phyloP scores from a whole-genome alignment of 1,284 basidiomycete species.

The Tranzscheliella williamsii region DNA sequence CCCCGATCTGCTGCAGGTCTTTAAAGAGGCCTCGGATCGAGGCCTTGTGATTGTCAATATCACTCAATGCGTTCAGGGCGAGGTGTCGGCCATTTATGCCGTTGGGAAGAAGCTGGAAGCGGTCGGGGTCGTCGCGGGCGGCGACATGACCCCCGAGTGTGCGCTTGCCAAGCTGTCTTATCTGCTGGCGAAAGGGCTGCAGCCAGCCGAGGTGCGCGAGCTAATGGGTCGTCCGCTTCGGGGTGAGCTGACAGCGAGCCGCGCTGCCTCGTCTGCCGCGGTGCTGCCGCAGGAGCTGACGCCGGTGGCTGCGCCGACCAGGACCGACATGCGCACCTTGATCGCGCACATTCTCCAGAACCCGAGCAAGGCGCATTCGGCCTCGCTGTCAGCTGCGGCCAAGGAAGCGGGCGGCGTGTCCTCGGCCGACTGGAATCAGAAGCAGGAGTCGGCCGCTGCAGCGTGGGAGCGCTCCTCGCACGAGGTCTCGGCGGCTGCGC shows the following conservation, averaged over 20 bases:
- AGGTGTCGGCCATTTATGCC: constrained; percentile 68
- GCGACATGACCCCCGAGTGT: constrained; percentile 93
- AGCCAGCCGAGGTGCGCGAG: constrained; percentile 71
- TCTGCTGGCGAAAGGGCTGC: constrained; percentile 81
- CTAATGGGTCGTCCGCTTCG: constrained; percentile 79
- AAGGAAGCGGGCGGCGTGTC: neutral
- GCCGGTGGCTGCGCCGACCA: constrained; percentile 12
- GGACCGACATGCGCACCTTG: constrained; percentile 28
- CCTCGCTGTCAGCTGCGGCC: neutral
- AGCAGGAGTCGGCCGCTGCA: neutral
- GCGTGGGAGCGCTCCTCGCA: constrained; percentile 21
- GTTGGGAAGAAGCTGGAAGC: constrained; percentile 73
- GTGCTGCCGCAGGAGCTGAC: constrained; percentile 14
- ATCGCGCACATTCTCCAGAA: constrained; percentile 35
- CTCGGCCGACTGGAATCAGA: neutral
- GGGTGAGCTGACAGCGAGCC: constrained; percentile 73
- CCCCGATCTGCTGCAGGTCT: constrained; percentile 64
- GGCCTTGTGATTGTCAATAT: constrained; percentile 88
- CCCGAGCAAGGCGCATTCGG: constrained; percentile 6
- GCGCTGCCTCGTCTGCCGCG: neutral
- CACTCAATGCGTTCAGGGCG: constrained; percentile 76
- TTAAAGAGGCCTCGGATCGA: constrained; percentile 77
- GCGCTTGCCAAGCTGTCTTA: constrained; percentile 86
- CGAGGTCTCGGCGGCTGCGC: constrained; percentile 16
- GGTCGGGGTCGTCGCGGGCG: constrained; percentile 51